These are phyloP conservation scores for Solanum medicagineum DNA, from an alignment of 257 asterid species.

Conservation along the genomic window DNA sequence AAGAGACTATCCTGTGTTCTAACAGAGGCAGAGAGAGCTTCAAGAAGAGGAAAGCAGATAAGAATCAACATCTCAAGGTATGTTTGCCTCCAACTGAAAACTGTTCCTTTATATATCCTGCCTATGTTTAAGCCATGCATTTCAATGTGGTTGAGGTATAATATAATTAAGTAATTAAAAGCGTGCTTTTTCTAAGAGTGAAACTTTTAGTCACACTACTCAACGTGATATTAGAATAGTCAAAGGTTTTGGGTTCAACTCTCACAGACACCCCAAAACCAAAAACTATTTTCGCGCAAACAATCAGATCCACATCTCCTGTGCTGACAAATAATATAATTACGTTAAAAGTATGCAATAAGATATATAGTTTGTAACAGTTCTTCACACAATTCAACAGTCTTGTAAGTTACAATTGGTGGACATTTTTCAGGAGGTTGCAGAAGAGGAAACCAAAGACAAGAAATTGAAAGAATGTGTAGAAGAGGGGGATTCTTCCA, in stretches of 20 bases:
- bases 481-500: slow-evolving; percentile 40
- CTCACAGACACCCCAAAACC: neutral
- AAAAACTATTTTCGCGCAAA: neutral
- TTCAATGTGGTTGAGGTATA: neutral
- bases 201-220: neutral
- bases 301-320: neutral
- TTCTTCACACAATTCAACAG: neutral
- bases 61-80: slow-evolving; percentile 35
- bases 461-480: slow-evolving; percentile 38
- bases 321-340: neutral
- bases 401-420: neutral
- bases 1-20: slow-evolving; percentile 18
- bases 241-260: neutral
- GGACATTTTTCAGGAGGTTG: slow-evolving; percentile 14
- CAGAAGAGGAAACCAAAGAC: slow-evolving; percentile 34
- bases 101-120: neutral
- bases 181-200: neutral
- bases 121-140: neutral
- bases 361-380: neutral
- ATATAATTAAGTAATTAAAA: neutral
- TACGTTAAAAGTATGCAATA: neutral
- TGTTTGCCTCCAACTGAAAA: neutral
- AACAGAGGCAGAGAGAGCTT: slow-evolving; percentile 25
- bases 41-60: slow-evolving; percentile 57
- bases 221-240: neutral